Evolutionary conservation across 2,329 filamentous ascomycete species (phyloP).

Genomic region (Cladosporium halotolerans): DNA sequence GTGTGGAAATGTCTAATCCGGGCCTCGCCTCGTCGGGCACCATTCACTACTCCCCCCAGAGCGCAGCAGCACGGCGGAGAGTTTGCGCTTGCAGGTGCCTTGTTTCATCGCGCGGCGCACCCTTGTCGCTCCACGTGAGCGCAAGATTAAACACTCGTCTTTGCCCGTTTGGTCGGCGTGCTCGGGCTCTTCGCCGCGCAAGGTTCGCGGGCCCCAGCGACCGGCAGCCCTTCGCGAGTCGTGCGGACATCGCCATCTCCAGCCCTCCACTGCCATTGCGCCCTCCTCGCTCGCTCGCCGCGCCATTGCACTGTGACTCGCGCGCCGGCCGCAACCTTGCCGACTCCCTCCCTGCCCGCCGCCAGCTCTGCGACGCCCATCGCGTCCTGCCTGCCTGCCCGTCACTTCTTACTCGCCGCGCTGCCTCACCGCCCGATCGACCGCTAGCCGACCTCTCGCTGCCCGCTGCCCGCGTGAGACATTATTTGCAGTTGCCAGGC

Average conservation of each 20-base stretch:
- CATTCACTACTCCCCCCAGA: too few relatives aligned
- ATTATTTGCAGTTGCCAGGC: constrained; percentile 3
- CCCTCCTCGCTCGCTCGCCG: neutral
- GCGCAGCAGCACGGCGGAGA: too few relatives aligned
- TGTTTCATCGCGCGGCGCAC: neutral
- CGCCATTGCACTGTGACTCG: neutral
- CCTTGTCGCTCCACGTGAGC: neutral
- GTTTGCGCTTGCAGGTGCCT: neutral
- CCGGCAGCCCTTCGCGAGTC: neutral
- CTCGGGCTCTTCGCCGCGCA: neutral
- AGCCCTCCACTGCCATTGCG: neutral
- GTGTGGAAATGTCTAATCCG: too few relatives aligned
- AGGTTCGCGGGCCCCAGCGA: neutral
- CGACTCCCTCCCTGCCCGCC: neutral
- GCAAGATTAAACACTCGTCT: neutral
- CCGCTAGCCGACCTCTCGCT: neutral
- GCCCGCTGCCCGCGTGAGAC: neutral
- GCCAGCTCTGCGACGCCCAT: neutral
- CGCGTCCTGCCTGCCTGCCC: neutral
- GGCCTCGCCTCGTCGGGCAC: too few relatives aligned
- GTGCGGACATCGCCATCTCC: neutral
- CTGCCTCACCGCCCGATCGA: neutral
- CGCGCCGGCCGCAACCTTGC: neutral
- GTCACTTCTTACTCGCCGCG: neutral
- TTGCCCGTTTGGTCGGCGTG: neutral